Base-by-base conservation (phyloP, 305 asterid genomes). In the Solanum hybrid region DNA sequence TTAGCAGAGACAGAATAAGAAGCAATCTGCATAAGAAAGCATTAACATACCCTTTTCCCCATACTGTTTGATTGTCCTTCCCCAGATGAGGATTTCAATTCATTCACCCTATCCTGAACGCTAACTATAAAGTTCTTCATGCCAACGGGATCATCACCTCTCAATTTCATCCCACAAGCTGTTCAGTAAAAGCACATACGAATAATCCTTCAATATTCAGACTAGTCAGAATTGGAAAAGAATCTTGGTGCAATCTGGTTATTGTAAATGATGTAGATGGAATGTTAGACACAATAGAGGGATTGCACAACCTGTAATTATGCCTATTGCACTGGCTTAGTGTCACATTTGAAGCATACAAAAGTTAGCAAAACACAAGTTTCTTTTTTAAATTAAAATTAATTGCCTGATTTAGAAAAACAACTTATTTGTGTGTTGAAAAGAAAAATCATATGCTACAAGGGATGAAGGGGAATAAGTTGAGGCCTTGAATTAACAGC, bases 81-180 rank as follows among this genome's bases (percentile, higher is more conserved):
- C 76, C 73, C 97, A 90, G 95, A 89, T 29, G 96, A 91, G 73
- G 93, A 91, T 94, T 96, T 97, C 95, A 96, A 87, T 92, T 96
- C 98, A 89, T 93, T 94, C 89, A 94, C 99, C 92, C 96, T 94
- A 89, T 90, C 92, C 94, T 96, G 99, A 90, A 97, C 94, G 89
- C 96, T 92, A 34, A 51, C 90, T 91, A 97, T 95, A 75, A 97
- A 97, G 91, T 90, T 94, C 94, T 94, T 97, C 99, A 97, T 96
- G 88, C 96, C 99, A 91, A 91, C 91, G 13, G 99, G 99, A 95
- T 97, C 99, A 91, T 96, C 98, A 12, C 96, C 95, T 92, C 99
- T 95, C 92, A 97, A 90, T 94, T 94, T 95, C 98, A 97, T 96
- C 86, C 99, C 99, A 94, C 99, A 96, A 92, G 97, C 99, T 97